Conservation (phyloP, 1,139 yeast genomes). For the Nakaseomyces glabratus region DNA sequence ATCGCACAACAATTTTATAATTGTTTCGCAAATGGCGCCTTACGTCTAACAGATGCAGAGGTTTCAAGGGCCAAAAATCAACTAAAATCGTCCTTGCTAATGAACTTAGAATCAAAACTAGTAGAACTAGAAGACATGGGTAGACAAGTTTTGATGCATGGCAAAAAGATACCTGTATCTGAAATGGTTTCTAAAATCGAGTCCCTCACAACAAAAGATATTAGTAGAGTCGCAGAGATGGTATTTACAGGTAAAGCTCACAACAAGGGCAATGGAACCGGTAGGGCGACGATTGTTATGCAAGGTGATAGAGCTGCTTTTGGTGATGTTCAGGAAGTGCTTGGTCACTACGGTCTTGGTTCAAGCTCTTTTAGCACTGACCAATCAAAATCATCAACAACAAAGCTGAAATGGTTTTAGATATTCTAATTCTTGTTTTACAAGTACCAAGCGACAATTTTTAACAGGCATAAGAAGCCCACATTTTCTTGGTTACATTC, state of each 20-base stretch:
- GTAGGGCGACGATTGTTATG: conserved; percentile 73
- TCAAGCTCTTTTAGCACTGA: too few species aligned
- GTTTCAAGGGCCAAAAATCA: conserved; percentile 88
- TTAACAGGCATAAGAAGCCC: too few species aligned
- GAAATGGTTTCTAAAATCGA: conserved; percentile 82
- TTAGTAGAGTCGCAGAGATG: conserved; percentile 64
- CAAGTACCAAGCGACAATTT: too few species aligned
- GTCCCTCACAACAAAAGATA: conserved; percentile 53
- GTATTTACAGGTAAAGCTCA: conserved; percentile 60
- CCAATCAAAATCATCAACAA: too few species aligned
- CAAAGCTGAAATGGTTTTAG: too few species aligned
- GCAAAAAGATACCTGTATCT: conserved; percentile 62
- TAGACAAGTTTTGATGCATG: conserved; percentile 83
- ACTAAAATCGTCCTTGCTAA: conserved; percentile 74
- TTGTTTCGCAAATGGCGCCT: conserved; percentile 46
- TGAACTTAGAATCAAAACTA: conserved; percentile 88
- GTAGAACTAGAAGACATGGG: conserved; percentile 93
- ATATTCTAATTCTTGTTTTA: too few species aligned
- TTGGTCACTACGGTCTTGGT: conserved; percentile 71
- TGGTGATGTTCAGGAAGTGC: conserved; percentile 69
- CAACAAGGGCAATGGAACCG: conserved; percentile 44
- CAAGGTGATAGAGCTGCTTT: conserved; percentile 81
- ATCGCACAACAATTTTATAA: conserved; percentile 66
- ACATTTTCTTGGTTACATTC: too few species aligned
- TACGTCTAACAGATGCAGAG: conserved; percentile 56